These are phyloP conservation scores for Spinellus fusiger DNA, from an alignment of 192 early-diverging fungal genomes.

Conservation along the genomic window DNA sequence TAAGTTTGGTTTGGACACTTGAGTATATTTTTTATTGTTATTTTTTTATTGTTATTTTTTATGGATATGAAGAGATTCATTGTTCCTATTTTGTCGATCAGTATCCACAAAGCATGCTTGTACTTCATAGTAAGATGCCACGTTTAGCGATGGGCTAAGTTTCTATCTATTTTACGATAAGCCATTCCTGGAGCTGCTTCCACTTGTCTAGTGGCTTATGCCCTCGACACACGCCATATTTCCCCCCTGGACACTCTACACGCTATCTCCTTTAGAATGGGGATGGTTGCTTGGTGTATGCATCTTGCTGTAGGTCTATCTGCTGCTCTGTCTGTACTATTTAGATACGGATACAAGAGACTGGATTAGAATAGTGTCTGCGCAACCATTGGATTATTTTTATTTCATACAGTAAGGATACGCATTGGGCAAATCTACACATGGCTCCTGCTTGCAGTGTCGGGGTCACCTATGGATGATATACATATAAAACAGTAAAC, in stretches of 20 bases:
- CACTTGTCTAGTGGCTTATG: constrained; percentile 16
- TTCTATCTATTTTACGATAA: background rate
- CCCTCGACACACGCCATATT: constrained; percentile 12
- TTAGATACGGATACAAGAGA: constrained; percentile 16
- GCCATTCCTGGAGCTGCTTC: constrained; percentile 16
- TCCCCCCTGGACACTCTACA: constrained; percentile 17
- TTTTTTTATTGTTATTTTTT: background rate
- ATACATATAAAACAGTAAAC: no score
- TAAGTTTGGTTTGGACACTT: no score
- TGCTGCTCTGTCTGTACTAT: constrained; percentile 12
- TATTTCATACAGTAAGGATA: background rate
- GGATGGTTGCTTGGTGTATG: constrained; percentile 15
- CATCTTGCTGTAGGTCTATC: constrained; percentile 9
- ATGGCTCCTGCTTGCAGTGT: background rate
- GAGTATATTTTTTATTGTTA: no score
- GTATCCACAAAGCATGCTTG: constrained; percentile 9
- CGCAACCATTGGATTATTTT: background rate
- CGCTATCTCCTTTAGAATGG: constrained; percentile 17
- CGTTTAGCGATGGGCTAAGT: background rate
- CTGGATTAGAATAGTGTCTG: background rate
- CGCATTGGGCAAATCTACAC: background rate
- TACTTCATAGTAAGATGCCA: constrained; percentile 12
- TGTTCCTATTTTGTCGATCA: constrained; percentile 1
- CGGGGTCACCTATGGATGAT: no score
- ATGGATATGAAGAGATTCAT: no score